Base-by-base conservation (phyloP, 2,329 filamentous ascomycete genomes). In the Ophiocordyceps camponoti-saundersi region DNA sequence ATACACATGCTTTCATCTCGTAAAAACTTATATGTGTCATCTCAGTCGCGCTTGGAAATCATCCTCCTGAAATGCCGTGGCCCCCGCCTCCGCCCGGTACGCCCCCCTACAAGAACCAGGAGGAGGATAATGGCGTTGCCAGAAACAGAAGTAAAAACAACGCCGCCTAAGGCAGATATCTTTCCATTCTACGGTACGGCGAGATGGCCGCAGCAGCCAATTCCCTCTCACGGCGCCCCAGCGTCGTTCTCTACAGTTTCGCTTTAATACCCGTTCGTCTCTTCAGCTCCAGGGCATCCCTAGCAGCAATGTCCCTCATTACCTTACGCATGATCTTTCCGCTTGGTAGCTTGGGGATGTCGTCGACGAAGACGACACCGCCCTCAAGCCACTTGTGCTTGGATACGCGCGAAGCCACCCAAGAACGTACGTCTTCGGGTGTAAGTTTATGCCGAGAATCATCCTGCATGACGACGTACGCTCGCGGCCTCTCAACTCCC, bases 381-480 rank as follows among this genome's bases (percentile, higher is more conserved):
- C 82, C 83, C 7, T 77, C 77, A 50, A 87, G 65, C 53, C 75
- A 71, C 61, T 89, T 88, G 55, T 79, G 71, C 44, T 62, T 66
- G 0, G 78, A 70, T 1, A 62, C 59, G 13, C 52, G 55, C 12
- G 42, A 44, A 32, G 51, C 48, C 8, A 62, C 59, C 44, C 55
- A 59, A 1, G 54, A 45, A 8, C 48, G 47, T 5, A 65, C 44
- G 0, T 59, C 58, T 7, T 52, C 49, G 20, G 53, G 57, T 0
- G 57, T 54, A 1, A 60, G 16, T 15, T 53, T 55, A 4, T 52
- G 55, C 42, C 51, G 52, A 5, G 55, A 55, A 0, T 47, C 30
- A 6, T 54, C 50, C 1, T 51, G 50, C 6, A 57, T 51, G 1
- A 62, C 61, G 3, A 63, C 59, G 45, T 61, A 64, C 1, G 61